Percentiles rank a stretch among this genome's conserved stretches.
Evolutionary conservation across 495 filamentous ascomycete species (phyloP).

Genomic region (Cryomyces minteri): DNA sequence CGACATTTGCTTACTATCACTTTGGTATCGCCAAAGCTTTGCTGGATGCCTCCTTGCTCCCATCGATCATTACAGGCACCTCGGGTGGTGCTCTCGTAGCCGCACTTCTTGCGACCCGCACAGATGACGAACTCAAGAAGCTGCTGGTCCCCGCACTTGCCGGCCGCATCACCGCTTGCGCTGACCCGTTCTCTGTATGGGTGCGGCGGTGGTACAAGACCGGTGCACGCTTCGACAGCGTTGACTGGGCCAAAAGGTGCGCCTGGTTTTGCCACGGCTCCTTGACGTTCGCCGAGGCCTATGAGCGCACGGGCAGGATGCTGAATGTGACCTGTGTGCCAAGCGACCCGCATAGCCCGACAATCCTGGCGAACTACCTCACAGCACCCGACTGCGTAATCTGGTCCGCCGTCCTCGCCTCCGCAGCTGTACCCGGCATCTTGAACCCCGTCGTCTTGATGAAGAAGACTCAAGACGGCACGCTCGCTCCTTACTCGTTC

Average conservation of each 20-base stretch:
- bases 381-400: constrained; percentile 94
- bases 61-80: constrained; percentile 89
- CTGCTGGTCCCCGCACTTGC: constrained; percentile 76
- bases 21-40: constrained; percentile 86
- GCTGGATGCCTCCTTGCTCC: constrained; percentile 68
- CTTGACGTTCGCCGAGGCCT: constrained; percentile 88
- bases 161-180: constrained; percentile 66
- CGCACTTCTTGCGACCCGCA: constrained; percentile 71
- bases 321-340: constrained; percentile 96
- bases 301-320: constrained; percentile 82
- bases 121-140: constrained; percentile 71
- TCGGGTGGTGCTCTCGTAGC: constrained; percentile 88
- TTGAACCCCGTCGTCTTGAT: constrained; percentile 91
- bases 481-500: constrained; percentile 69
- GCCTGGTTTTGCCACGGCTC: constrained; percentile 80
- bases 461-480: constrained; percentile 70
- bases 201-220: constrained; percentile 72
- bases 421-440: constrained; percentile 90
- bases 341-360: constrained; percentile 83
- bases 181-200: constrained; percentile 62
- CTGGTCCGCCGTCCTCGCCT: constrained; percentile 91
- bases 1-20: constrained; percentile 92
- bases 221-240: constrained; percentile 79
- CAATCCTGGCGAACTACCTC: constrained; percentile 82
- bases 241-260: constrained; percentile 76